phyloP scores from a whole-genome alignment of 1,284 basidiomycete genomes.

The Tausonia pullulans region DNA sequence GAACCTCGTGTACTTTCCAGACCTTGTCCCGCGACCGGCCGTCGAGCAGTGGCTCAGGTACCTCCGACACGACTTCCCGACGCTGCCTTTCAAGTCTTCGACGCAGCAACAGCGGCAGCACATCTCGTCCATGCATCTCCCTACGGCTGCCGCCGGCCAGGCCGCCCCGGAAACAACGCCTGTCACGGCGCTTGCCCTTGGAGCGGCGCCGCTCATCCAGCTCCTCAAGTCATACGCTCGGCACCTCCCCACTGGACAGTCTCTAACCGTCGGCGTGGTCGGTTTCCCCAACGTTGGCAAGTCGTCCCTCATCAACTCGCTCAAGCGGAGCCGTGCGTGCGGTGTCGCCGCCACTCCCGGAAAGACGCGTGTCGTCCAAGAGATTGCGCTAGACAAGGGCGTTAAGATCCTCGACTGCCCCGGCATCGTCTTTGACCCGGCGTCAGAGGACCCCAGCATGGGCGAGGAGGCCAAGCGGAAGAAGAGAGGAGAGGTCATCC shows the following conservation, averaged over 20 bases:
- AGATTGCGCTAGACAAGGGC: constrained; percentile 82
- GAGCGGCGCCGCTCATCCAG: constrained; percentile 54
- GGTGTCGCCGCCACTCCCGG: constrained; percentile 91
- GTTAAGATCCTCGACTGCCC: constrained; percentile 90
- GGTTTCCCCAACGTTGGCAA: constrained; percentile 98
- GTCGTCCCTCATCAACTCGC: constrained; percentile 85
- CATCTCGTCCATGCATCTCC: constrained; percentile 48
- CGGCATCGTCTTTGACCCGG: constrained; percentile 68
- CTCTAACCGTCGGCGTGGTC: constrained; percentile 83
- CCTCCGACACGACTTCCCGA: constrained; percentile 82
- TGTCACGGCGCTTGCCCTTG: constrained; percentile 49
- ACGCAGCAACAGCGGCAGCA: constrained; percentile 67
- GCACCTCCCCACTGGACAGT: constrained; percentile 51
- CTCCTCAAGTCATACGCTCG: constrained; percentile 81
- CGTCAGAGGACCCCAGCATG: constrained; percentile 44
- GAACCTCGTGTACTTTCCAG: constrained; percentile 37
- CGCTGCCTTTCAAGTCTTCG: constrained; percentile 85
- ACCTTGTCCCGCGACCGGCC: constrained; percentile 79
- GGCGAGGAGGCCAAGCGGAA: constrained; percentile 42
- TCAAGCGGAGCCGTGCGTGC: constrained; percentile 78
- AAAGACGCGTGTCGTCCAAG: constrained; percentile 90
- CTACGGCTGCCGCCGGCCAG: constrained; percentile 18
- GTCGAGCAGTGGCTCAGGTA: constrained; percentile 84
- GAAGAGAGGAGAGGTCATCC: constrained; percentile 56
- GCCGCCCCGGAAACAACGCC: constrained; percentile 38